These are phyloP conservation scores for Ulvella scutata DNA, from an alignment of 139 green algal species.

Conservation along the genomic window DNA sequence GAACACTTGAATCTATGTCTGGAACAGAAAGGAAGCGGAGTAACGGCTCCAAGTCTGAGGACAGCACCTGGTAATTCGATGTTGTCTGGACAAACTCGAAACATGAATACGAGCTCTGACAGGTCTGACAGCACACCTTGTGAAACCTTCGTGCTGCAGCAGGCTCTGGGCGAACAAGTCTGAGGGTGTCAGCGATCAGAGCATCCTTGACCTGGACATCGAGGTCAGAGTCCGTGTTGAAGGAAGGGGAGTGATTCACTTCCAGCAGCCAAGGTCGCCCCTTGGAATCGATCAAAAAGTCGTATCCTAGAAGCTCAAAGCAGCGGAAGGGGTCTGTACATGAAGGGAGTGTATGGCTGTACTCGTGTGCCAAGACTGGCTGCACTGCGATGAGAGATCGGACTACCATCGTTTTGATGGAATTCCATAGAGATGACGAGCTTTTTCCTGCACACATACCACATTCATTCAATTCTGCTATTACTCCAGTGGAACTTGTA, in stretches of 20 bases:
- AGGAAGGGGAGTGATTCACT: slow-evolving; percentile 50
- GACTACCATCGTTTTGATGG: slow-evolving; percentile 38
- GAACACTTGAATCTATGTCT: neutral
- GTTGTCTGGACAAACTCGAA: neutral
- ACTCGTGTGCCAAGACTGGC: slow-evolving; percentile 59
- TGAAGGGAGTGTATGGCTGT: slow-evolving; percentile 10
- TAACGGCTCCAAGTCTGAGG: neutral
- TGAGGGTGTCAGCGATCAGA: slow-evolving; percentile 27
- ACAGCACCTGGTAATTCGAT: neutral
- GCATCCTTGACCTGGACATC: slow-evolving; percentile 29
- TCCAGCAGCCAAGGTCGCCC: slow-evolving; percentile 42
- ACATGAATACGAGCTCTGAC: neutral
- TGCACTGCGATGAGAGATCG: slow-evolving; percentile 47
- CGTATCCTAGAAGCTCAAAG: slow-evolving; percentile 21
- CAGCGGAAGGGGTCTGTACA: neutral
- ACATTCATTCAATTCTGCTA: too few relatives aligned
- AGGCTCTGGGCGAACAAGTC: slow-evolving; percentile 4
- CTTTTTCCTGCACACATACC: slow-evolving; percentile 1
- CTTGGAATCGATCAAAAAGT: slow-evolving; percentile 37
- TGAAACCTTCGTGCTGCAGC: neutral
- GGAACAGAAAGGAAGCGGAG: neutral
- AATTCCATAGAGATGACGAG: slow-evolving; percentile 19
- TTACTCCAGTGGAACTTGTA: too few relatives aligned
- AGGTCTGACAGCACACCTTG: neutral
- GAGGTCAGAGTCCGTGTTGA: slow-evolving; percentile 27